Evolutionary conservation across 2,329 filamentous ascomycete species (phyloP).

Genomic region (Trichoderma hamatum): DNA sequence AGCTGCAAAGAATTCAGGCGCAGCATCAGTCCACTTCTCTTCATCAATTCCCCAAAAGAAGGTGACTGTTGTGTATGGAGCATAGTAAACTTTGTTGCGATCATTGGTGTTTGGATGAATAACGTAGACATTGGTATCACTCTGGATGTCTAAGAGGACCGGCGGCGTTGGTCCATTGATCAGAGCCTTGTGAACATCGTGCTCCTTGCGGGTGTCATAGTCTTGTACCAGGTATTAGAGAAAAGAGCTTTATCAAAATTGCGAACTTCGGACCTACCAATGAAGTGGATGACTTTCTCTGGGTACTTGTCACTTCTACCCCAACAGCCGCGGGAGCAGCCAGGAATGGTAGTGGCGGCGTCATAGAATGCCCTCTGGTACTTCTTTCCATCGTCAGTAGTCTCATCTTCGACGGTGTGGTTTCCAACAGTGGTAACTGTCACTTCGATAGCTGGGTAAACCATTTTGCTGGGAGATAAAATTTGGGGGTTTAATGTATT

Average conservation of each 20-base stretch:
- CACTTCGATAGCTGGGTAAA: neutral
- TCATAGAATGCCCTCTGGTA: neutral
- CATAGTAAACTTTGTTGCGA: neutral
- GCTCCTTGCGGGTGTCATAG: neutral
- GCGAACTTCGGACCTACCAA: neutral
- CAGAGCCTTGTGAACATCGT: neutral
- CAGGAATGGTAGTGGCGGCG: neutral
- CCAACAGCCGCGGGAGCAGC: slow-evolving; percentile 5
- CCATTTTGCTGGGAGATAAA: neutral
- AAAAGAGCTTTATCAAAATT: neutral
- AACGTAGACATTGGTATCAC: neutral
- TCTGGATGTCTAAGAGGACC: neutral
- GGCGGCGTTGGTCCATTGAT: slow-evolving; percentile 1
- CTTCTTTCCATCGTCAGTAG: neutral
- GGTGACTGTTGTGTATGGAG: neutral
- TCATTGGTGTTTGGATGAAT: slow-evolving; percentile 1
- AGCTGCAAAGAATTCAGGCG: neutral
- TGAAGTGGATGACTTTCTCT: neutral
- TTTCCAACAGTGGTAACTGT: neutral
- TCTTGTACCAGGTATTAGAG: neutral
- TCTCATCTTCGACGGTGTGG: neutral
- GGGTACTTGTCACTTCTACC: slow-evolving; percentile 2
- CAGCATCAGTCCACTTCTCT: neutral
- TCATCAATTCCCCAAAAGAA: slow-evolving; percentile 1
- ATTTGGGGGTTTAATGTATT: neutral